Conservation (phyloP, 176 grass and related monocot genomes). For the Avena sativa region DNA sequence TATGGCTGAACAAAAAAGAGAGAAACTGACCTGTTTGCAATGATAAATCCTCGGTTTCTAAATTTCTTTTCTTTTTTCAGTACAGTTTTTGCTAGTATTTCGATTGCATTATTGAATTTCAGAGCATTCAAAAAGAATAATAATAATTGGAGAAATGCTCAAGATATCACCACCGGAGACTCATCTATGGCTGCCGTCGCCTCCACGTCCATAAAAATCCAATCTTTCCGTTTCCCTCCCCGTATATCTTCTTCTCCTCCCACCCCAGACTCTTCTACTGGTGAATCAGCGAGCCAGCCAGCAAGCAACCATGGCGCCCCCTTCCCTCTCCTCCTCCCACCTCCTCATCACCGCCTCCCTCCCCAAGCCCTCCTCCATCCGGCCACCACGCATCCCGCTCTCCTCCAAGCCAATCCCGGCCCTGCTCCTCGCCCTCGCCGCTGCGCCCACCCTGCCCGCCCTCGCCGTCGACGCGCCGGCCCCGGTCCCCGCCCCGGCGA, state of each 20-base stretch:
- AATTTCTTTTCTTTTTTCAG: too few species aligned
- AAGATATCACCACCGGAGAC: constrained; percentile 24
- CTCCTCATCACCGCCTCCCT: constrained; percentile 79
- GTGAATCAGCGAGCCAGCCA: constrained; percentile 10
- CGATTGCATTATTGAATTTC: too few species aligned
- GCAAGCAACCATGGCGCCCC: constrained; percentile 57
- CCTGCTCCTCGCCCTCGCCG: constrained; percentile 46
- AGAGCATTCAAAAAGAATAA: too few species aligned
- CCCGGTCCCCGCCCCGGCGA: background rate
- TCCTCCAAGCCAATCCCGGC: constrained; percentile 38
- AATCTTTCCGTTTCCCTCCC: constrained; percentile 23
- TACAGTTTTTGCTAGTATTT: too few species aligned
- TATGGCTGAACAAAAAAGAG: background rate
- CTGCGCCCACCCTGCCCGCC: constrained; percentile 48
- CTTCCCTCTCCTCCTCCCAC: constrained; percentile 53
- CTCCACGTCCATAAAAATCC: constrained; percentile 55
- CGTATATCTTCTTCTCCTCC: constrained; percentile 1
- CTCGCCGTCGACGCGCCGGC: constrained; percentile 53
- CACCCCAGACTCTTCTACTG: background rate
- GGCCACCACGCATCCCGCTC: constrained; percentile 44
- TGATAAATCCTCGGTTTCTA: background rate
- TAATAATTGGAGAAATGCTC: background rate
- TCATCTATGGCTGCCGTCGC: constrained; percentile 42
- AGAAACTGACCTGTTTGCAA: background rate
- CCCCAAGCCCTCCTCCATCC: constrained; percentile 51